Base-by-base conservation (phyloP, 805 yeast genomes). In the Nakazawaea wickerhamii region DNA sequence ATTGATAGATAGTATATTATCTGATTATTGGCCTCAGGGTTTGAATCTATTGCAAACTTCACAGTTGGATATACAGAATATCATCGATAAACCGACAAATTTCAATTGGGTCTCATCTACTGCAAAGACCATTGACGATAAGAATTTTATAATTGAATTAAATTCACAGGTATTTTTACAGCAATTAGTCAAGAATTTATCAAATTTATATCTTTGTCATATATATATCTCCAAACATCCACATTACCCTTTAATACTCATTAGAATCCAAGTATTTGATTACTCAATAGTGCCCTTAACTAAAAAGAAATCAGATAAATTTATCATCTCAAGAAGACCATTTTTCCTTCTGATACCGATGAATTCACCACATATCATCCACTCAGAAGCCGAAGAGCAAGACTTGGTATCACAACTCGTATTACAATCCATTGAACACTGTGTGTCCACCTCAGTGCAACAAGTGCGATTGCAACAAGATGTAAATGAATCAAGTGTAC, bases 201-300 rank as follows among this genome's bases (percentile, higher is more conserved):
- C 76, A 23, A 62, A 63, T 15, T 56, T 79, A n/a, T 81, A 73
- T 58, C 57, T 75, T 47, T 70, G 77, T n/a, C 84, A 84, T 54
- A 70, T 83, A 10, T 82, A 81, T 54, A 73, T 81, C 19, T 77
- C 83, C 39, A 65, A 75, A 41, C 89, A 83, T 58, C 85, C 87
- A 3, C 61, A 62, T 7, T 67, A 75, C 33, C 87, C 89, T 0
- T 51, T 83, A 45, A 60, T 78, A 2, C 59, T 85, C 19, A 67
- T 83, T 7, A 59, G 95, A 38, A 67, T 85, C 18, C 95, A 84
- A 54, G 70, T 84, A 32, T 84, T 79, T 55, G 91, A 85, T 46
- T 57, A 38, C 20, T 38, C 46, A 4, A 30, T 43, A 11, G 18
- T 62, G 7, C 57, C 57, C 1, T 54, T 50, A 34, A 23, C 15